phyloP scores from a whole-genome alignment of 345 rosid genomes.

The Raphanus raphanistrum region DNA sequence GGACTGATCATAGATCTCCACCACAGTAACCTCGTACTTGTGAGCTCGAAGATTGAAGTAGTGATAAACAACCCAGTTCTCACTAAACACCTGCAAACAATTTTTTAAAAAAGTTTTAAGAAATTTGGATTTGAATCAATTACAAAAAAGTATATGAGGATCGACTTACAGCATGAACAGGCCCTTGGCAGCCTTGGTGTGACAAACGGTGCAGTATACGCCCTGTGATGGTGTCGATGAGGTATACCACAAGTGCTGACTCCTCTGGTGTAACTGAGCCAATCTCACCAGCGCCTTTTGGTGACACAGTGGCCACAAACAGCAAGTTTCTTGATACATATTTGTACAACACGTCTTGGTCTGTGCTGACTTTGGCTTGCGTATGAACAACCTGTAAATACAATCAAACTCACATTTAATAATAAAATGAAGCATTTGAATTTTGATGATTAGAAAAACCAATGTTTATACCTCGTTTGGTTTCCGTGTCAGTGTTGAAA shows the following conservation, averaged over 20 bases:
- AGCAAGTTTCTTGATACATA: slow-evolving; percentile 83
- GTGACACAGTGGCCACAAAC: slow-evolving; percentile 87
- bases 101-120: slow-evolving; percentile 27
- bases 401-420: slow-evolving; percentile 14
- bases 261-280: slow-evolving; percentile 94
- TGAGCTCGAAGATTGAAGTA: slow-evolving; percentile 97
- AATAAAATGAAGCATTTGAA: background rate
- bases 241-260: slow-evolving; percentile 74
- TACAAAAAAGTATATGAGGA: slow-evolving; percentile 14
- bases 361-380: slow-evolving; percentile 87
- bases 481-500: slow-evolving; percentile 67
- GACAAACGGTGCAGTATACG: slow-evolving; percentile 87
- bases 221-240: slow-evolving; percentile 88
- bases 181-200: slow-evolving; percentile 96
- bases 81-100: slow-evolving; percentile 80
- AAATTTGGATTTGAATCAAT: slow-evolving; percentile 14
- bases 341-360: slow-evolving; percentile 90
- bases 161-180: slow-evolving; percentile 80
- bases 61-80: slow-evolving; percentile 99
- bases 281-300: slow-evolving; percentile 80
- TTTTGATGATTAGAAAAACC: slow-evolving; percentile 1
- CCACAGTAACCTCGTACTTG: slow-evolving; percentile 93
- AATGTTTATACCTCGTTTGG: slow-evolving; percentile 66
- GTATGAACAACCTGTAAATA: slow-evolving; percentile 85
- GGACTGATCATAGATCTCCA: slow-evolving; percentile 94